Evolutionary conservation across 2,329 filamentous ascomycete species (phyloP), one percentile per base, ranked within the genome.

Genomic region (Tolypocladium tundrense): DNA sequence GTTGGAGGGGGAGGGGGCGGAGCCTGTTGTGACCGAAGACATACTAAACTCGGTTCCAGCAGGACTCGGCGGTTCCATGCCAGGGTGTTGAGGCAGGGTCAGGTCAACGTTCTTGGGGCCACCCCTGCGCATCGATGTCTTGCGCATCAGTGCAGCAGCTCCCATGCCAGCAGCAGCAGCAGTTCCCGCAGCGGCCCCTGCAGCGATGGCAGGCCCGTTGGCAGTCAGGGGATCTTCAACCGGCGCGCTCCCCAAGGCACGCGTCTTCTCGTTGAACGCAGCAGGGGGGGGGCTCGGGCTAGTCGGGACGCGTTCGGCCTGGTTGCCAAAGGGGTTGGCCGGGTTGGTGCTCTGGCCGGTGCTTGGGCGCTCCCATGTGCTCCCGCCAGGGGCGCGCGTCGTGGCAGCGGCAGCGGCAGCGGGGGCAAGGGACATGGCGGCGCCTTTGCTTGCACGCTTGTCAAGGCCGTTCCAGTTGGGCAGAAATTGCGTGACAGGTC

Each of bases 401-500:
- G 59, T 37, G 33, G 60, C 53, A 31, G 53, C 53, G 19, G 60
- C 53, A 31, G 53, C 53, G 19, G 67, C 62, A 27, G 72, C 65
- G 19, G 67, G 67, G 53, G 70, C 65, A 10, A 75, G 68, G 39
- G 71, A 70, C 57, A 79, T 70, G 39, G 71, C 73, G 59, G 76
- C 75, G 39, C 75, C 77, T 59, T 77, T 79, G 73, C 78, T 84
- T 41, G 71, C 68, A 55, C 77, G 75, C 67, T 79, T 78, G 57
- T 82, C 79, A 9, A 75, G 66, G 57, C 54, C 43, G 51, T 71
- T 72, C 63, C 66, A 80, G 67, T 83, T 85, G 6, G 90, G 88
- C 43, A 90, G 79, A 73, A 96, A 92, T 66, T 94, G 86, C 45
- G 90, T 93, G 54, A 94, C 83, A 3, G 91, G 91, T 54, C 91